phyloP scores from a whole-genome alignment of 1,139 yeast species.

The Debaryomycetaceae sp. region DNA sequence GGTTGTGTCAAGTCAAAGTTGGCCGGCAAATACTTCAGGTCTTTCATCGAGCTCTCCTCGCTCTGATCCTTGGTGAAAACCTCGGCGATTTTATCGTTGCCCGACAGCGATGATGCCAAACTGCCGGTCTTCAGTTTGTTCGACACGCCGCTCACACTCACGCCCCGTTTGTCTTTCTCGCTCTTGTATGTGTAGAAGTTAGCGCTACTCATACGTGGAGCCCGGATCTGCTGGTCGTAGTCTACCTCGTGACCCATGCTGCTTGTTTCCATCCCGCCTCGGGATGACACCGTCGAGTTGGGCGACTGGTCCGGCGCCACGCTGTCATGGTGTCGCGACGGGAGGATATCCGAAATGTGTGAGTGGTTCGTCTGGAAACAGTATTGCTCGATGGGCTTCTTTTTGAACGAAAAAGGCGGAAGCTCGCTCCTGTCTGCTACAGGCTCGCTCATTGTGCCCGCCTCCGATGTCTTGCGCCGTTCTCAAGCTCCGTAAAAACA shows the following conservation, averaged over 20 bases:
- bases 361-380: conserved; percentile 17
- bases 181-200: conserved; percentile 22
- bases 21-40: conserved; percentile 35
- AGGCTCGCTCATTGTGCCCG: conserved; percentile 1
- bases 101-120: background rate
- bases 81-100: background rate
- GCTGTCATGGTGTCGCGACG: conserved; percentile 5
- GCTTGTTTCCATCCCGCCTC: background rate
- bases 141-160: background rate
- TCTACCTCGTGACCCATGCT: conserved; percentile 24
- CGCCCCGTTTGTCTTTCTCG: conserved; percentile 1
- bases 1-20: conserved; percentile 38
- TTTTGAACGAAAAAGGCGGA: conserved; percentile 37
- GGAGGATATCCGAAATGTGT: conserved; percentile 32
- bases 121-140: conserved; percentile 1
- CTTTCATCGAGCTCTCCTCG: conserved; percentile 1
- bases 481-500: no score
- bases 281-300: background rate
- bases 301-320: background rate
- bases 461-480: no score
- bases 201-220: conserved; percentile 37
- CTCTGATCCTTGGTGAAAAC: conserved; percentile 2
- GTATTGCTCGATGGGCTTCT: conserved; percentile 30
- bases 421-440: conserved; percentile 9
- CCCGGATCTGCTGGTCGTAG: conserved; percentile 44